Evolutionary conservation across 169 alveolate genomes (phyloP).

Genomic region (Cryptosporidium meleagridis): DNA sequence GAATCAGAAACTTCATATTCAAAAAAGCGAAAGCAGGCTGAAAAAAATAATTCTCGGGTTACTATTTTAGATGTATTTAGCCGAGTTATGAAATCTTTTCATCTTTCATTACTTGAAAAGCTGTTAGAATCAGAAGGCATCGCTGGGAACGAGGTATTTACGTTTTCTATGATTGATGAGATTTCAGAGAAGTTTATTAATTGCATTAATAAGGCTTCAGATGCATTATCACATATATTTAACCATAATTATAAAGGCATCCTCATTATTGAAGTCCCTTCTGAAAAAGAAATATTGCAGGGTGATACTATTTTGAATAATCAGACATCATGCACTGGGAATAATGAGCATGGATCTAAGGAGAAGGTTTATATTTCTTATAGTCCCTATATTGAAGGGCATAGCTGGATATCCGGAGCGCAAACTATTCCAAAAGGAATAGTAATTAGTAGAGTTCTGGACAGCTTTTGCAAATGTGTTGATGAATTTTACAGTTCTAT

Average conservation of each 20-base stretch:
- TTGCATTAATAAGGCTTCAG: constrained; percentile 20
- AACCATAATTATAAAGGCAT: constrained; percentile 5
- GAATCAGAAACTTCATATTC: neutral
- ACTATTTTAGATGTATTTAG: constrained; percentile 28
- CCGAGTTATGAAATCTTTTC: constrained; percentile 14
- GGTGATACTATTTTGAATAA: constrained; percentile 2
- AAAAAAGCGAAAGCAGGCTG: constrained; percentile 21
- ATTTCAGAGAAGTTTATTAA: constrained; percentile 21
- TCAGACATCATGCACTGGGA: neutral
- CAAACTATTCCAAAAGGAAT: constrained; percentile 58
- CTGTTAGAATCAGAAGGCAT: constrained; percentile 20
- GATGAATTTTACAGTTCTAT: constrained; percentile 73
- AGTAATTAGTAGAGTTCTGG: constrained; percentile 19
- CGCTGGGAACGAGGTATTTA: constrained; percentile 12
- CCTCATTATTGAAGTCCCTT: neutral
- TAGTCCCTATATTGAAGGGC: constrained; percentile 53
- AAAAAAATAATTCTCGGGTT: constrained; percentile 17
- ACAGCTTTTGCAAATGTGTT: constrained; percentile 49
- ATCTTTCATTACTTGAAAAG: constrained; percentile 34
- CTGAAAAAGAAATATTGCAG: constrained; percentile 34
- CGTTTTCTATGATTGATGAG: constrained; percentile 7
- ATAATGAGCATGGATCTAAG: neutral
- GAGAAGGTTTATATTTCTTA: constrained; percentile 30
- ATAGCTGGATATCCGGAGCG: constrained; percentile 42
- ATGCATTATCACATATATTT: neutral